These are phyloP conservation scores for Boletus vinaceobasis DNA, from an alignment of 768 basidiomycete genomes.

Conservation along the genomic window DNA sequence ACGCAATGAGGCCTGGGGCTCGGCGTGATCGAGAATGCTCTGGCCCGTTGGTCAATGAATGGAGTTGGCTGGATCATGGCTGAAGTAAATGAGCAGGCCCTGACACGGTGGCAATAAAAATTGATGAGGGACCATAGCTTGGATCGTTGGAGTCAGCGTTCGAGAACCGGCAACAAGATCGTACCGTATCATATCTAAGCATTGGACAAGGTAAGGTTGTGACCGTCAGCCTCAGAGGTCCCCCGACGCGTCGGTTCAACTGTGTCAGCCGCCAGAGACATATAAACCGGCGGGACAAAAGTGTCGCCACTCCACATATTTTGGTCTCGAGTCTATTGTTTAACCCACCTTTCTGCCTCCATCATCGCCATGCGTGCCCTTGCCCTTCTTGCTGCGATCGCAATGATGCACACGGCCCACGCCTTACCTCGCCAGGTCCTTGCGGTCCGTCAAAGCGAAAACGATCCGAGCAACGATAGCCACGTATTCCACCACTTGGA, in stretches of 20 bases:
- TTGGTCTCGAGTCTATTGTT: slow-evolving; percentile 3
- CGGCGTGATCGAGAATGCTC: neutral
- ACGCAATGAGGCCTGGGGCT: neutral
- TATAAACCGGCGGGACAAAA: slow-evolving; percentile 14
- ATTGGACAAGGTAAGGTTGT: neutral
- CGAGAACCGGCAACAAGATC: neutral
- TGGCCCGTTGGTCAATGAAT: neutral
- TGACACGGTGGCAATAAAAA: neutral
- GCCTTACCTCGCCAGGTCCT: slow-evolving; percentile 27
- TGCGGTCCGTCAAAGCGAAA: slow-evolving; percentile 8
- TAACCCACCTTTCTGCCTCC: slow-evolving; percentile 8
- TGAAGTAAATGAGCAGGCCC: neutral
- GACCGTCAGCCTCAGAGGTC: slow-evolving; percentile 18
- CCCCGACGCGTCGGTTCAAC: neutral
- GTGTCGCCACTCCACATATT: neutral
- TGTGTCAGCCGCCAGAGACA: slow-evolving; percentile 22
- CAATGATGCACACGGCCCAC: slow-evolving; percentile 13
- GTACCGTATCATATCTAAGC: neutral
- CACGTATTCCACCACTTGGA: slow-evolving; percentile 30
- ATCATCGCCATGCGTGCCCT: slow-evolving; percentile 27
- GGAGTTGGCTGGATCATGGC: neutral
- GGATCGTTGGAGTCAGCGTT: neutral
- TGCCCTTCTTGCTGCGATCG: slow-evolving; percentile 25
- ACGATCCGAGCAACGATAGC: slow-evolving; percentile 19
- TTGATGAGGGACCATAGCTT: neutral